Base-by-base conservation (phyloP, 139 green algal species). In the Chlorella sp. region DNA sequence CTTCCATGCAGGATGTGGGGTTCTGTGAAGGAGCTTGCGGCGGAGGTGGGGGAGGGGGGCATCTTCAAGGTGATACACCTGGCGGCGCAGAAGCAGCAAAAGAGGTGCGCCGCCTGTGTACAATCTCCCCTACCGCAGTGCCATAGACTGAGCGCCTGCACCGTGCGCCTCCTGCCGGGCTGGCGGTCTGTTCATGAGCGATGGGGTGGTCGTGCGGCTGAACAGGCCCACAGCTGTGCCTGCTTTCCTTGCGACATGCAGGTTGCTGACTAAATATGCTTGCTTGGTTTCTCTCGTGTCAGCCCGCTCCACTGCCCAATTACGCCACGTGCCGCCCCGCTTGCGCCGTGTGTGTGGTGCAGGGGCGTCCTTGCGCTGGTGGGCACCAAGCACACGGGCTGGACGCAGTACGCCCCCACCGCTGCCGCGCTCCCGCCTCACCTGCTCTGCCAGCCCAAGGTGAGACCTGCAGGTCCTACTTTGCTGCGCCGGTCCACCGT, bases 1-100 rank as follows among this genome's bases (percentile, higher is more conserved):
- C 22, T 37, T 0, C 18, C 37, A 40, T 69, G 39, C 85, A 88
- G 85, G 39, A n/a, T 69, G 42, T 89, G 85, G 85, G 42, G 71
- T 3, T 26, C 40, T 1, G n/a, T 34, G 2, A 71, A 89, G 5
- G n/a, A 88, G 37, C 64, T 88, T 24, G 22, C 9, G 61, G 83
- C 57, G 21, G 61, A 73, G 42, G 26, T 89, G 15, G 9, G 12
- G 42, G 85, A 89, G 85, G 85, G 85, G 0, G 71, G 21, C 22
- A 36, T 83, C 4, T 89, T 75, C 71, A 37, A 39, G 42, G 85
- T 89, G 28, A 75, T 71, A 0, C 68, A 68, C 66, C 68, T 88
- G 84, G 68, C 32, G 2, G 30, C 39, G 0, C 39, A 88, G 26
- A 80, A 66, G 24, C 57, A 42, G 11, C 77, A 80, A 21, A 66